Conservation (phyloP, 768 basidiomycete genomes). For the Arthromyces matolae region DNA sequence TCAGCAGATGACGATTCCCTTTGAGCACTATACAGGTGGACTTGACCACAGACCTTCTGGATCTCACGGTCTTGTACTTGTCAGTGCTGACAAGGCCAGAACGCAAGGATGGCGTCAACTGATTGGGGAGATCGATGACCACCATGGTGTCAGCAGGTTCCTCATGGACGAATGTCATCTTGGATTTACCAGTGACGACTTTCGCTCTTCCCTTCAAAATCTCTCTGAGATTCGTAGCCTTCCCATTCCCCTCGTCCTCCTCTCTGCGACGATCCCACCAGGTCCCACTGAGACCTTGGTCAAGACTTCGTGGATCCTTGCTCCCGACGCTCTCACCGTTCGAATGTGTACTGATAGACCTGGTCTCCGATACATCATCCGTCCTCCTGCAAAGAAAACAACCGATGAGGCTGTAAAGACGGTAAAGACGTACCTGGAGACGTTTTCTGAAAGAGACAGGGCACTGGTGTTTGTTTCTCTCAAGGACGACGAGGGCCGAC, state of each 20-base stretch:
- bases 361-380: neutral
- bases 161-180: neutral
- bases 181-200: neutral
- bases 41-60: neutral
- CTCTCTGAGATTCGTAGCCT: neutral
- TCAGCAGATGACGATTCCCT: neutral
- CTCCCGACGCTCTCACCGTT: neutral
- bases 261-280: neutral
- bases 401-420: neutral
- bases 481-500: neutral
- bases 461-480: neutral
- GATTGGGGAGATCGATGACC: neutral
- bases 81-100: neutral
- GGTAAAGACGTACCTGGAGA: neutral
- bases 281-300: neutral
- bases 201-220: neutral
- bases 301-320: neutral
- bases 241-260: neutral
- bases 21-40: neutral
- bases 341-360: neutral
- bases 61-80: neutral
- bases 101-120: neutral
- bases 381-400: neutral
- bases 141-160: neutral
- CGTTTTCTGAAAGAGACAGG: neutral